Conservation (phyloP, 2,329 filamentous ascomycete species). For the Colletotrichum liriopes region DNA sequence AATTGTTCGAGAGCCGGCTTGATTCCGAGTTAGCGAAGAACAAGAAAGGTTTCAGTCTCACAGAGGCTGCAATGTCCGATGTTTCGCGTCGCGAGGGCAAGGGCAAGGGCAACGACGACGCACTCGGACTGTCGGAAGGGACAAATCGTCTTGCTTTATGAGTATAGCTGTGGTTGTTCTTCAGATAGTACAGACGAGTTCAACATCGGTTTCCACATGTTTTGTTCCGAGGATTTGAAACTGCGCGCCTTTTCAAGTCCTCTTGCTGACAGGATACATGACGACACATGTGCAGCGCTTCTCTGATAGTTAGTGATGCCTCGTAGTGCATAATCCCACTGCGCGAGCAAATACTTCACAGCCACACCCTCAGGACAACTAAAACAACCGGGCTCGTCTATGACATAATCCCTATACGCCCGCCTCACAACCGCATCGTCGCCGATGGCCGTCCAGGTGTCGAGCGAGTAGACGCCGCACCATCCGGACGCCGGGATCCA, state of each 20-base stretch:
- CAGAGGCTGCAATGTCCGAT: background rate
- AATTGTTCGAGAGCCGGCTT: background rate
- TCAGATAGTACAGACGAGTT: background rate
- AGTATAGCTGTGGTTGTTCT: background rate
- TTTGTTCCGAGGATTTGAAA: background rate
- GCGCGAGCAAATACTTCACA: background rate
- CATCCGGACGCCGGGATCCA: slow-evolving; percentile 14
- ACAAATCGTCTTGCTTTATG: background rate
- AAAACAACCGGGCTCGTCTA: slow-evolving; percentile 26
- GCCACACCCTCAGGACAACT: slow-evolving; percentile 1
- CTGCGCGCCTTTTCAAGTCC: background rate
- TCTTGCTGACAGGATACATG: background rate
- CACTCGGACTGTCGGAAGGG: background rate
- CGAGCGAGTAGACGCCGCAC: slow-evolving; percentile 18
- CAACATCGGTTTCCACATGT: background rate
- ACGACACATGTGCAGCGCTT: background rate
- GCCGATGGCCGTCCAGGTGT: slow-evolving; percentile 25
- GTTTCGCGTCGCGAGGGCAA: background rate
- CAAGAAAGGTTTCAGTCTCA: background rate
- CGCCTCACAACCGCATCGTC: slow-evolving; percentile 26
- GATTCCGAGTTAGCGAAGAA: background rate
- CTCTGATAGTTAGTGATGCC: background rate
- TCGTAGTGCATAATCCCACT: background rate
- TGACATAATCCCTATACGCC: slow-evolving; percentile 20
- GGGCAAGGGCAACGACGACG: background rate